Evolutionary conservation across 768 basidiomycete genomes (phyloP).

Genomic region (Kwoniella europaea): DNA sequence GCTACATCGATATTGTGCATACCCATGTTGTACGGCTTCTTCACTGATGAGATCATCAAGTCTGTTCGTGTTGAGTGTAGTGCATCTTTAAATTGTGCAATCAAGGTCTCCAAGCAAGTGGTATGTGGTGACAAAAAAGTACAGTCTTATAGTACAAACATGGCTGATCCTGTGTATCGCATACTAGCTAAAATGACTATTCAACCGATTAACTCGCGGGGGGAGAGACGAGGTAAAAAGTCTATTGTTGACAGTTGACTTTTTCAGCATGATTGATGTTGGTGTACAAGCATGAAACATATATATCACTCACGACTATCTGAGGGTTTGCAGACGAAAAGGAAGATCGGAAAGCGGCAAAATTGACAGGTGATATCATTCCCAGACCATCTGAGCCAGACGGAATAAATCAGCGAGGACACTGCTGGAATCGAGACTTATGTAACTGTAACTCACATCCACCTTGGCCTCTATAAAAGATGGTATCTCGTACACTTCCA

Average conservation of each 20-base stretch:
- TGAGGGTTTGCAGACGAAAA: background rate
- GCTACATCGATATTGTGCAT: no score
- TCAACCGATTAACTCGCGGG: background rate
- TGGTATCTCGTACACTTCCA: background rate
- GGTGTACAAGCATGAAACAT: background rate
- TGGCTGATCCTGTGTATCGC: no score
- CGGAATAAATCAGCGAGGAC: background rate
- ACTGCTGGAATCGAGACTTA: no score
- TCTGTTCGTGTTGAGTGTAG: no score
- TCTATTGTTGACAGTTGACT: background rate
- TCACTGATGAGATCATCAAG: no score
- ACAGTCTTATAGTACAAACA: no score
- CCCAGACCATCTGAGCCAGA: background rate
- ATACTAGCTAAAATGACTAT: no score
- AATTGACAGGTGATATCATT: background rate
- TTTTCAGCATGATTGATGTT: background rate
- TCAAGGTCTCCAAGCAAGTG: no score
- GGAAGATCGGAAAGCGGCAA: background rate
- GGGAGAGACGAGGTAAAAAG: background rate
- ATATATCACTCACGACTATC: conserved; percentile 5
- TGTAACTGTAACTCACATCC: background rate
- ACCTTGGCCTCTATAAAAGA: background rate
- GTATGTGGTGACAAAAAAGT: no score
- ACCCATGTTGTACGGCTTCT: no score
- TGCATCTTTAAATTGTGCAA: no score